A percentile compares a stretch with the other conserved stretches of the same genome.
phyloP scores from a whole-genome alignment of 2,329 filamentous ascomycete species.

The Reticulascus tulasneorum region DNA sequence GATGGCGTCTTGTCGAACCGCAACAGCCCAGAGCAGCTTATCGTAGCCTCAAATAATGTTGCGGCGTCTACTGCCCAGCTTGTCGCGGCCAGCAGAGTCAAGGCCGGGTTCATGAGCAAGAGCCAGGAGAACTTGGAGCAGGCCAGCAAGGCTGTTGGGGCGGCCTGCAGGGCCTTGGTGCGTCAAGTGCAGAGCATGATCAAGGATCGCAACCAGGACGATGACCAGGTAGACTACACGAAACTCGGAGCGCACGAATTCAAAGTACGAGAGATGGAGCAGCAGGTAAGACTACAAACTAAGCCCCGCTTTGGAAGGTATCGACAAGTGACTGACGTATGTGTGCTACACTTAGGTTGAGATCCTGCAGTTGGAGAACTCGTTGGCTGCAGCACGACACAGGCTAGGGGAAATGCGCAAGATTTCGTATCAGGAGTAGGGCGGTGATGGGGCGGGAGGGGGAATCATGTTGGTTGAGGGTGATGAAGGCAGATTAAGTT shows the following conservation, averaged over 20 bases:
- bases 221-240: conserved; percentile 79
- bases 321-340: too few relatives aligned
- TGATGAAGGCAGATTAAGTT: neutral
- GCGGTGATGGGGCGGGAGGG: neutral
- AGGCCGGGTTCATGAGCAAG: conserved; percentile 97
- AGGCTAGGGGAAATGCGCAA: conserved; percentile 96
- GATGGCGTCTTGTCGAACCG: conserved; percentile 90
- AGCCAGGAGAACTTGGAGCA: conserved; percentile 88
- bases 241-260: conserved; percentile 92
- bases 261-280: conserved; percentile 98
- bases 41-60: conserved; percentile 95
- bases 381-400: conserved; percentile 71
- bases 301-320: too few relatives aligned
- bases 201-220: conserved; percentile 75
- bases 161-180: conserved; percentile 81
- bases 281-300: conserved; percentile 71
- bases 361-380: conserved; percentile 92
- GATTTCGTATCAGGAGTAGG: conserved; percentile 87
- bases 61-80: conserved; percentile 94
- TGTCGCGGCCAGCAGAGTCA: conserved; percentile 90
- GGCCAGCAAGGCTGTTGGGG: conserved; percentile 88
- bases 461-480: neutral
- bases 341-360: conserved; percentile 68
- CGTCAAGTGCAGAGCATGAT: conserved; percentile 94
- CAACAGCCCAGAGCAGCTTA: conserved; percentile 93